Conservation (phyloP, 179 eudicot genomes). For the Silene vulgaris region DNA sequence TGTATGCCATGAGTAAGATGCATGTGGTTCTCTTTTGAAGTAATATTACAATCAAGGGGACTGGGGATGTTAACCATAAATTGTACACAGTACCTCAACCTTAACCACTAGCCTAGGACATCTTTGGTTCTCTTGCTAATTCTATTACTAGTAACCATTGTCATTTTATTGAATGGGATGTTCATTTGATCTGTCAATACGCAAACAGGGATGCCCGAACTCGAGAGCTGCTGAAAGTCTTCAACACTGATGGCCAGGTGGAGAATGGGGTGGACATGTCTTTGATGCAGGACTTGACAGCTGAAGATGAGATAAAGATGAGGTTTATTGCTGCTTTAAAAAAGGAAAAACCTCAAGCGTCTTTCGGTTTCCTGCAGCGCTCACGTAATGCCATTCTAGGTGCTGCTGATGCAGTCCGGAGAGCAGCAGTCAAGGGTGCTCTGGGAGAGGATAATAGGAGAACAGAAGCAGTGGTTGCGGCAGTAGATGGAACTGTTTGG, state of each 20-base stretch:
- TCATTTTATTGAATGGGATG: background rate
- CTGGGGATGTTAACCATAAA: too few relatives aligned
- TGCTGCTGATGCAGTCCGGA: slow-evolving; percentile 97
- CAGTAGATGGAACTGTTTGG: slow-evolving; percentile 75
- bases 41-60: too few relatives aligned
- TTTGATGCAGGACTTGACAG: slow-evolving; percentile 42
- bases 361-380: slow-evolving; percentile 69
- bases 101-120: background rate
- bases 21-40: too few relatives aligned
- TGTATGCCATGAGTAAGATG: too few relatives aligned
- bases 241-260: slow-evolving; percentile 73
- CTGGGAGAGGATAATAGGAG: slow-evolving; percentile 71
- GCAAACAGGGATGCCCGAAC: slow-evolving; percentile 82
- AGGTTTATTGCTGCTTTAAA: slow-evolving; percentile 50
- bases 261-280: slow-evolving; percentile 52
- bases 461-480: slow-evolving; percentile 61
- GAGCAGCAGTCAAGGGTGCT: slow-evolving; percentile 83
- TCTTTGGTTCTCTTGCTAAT: background rate
- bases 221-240: slow-evolving; percentile 73
- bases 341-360: slow-evolving; percentile 66
- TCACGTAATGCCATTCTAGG: slow-evolving; percentile 91
- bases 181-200: slow-evolving; percentile 16
- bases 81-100: background rate
- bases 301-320: slow-evolving; percentile 65
- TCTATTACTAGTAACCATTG: background rate